Evolutionary conservation across 176 grass and related monocot species (phyloP), one percentile per base, ranked within the genome.

Genomic region (Stipa capillata): DNA sequence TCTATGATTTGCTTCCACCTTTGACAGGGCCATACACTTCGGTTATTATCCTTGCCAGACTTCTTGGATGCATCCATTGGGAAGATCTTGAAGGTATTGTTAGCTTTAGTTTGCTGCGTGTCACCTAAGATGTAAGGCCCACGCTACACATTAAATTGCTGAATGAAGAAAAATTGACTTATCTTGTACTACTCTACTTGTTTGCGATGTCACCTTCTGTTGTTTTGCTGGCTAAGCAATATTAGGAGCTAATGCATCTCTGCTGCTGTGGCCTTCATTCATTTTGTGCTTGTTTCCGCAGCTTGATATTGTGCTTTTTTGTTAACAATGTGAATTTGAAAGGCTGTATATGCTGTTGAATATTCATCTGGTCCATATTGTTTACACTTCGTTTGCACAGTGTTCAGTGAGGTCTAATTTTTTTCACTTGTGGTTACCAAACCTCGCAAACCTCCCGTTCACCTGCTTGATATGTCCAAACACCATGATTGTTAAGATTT

Each of bases 41-140:
- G 96, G 35, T 79, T 99, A 66, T 82, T 99, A 32, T 99, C 96
- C 40, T 99, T 99, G 66, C 96, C 96, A 59, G 96, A 99, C 27
- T 99, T 99, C 79, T 83, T 99, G 71, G 96, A 99, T 89, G 96
- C 92, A 48, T 99, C 96, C 17, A 99, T 99, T 73, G 92, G 96
- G 79, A 99, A 91, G 77, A 99, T 99, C 23, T 82, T 99, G 65
- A 99, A 93, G 92, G 96, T 95, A 79, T 49, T 58, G 2, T 68
- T 51, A 33, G 20, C 35, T 74, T 61, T 40, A 17, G 14, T 79
- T 17, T 13, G 21, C 72, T 73, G 5, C 18, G 0, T 40, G 32
- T 64, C 2, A 55, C 57, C 71, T 78, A 54, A 23, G 47, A 48
- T 77, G 62, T 20, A 28, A 52, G 45, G 13, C 56, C 43, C n/a